Evolutionary conservation across 306 rosid genomes (phyloP).

Genomic region (Dicorynia guianensis): DNA sequence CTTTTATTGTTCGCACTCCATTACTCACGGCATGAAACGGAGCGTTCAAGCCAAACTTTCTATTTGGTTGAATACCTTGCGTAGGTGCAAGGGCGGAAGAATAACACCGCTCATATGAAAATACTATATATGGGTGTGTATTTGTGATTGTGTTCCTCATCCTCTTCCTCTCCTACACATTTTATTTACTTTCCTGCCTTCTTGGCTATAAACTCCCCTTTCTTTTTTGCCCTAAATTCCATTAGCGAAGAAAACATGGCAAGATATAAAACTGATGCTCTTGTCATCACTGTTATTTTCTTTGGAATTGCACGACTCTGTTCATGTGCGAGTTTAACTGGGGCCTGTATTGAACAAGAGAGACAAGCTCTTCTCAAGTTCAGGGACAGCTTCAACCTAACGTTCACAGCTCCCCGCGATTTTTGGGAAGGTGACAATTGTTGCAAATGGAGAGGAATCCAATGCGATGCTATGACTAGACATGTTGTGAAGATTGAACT

Average conservation of each 20-base stretch:
- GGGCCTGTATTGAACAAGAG: neutral
- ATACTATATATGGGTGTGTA: too few relatives aligned
- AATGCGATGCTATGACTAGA: neutral
- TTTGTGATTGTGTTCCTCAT: too few relatives aligned
- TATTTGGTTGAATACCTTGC: too few relatives aligned
- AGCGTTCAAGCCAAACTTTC: too few relatives aligned
- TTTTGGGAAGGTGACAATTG: constrained; percentile 2
- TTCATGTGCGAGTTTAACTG: neutral
- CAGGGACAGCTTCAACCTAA: neutral
- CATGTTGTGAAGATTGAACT: constrained; percentile 8
- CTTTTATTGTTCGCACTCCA: too few relatives aligned
- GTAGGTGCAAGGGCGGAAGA: too few relatives aligned
- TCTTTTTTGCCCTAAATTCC: neutral
- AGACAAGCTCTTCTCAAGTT: neutral
- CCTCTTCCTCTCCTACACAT: neutral
- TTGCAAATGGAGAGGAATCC: neutral
- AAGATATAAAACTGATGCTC: neutral
- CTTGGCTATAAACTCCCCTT: neutral
- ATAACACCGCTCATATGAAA: too few relatives aligned
- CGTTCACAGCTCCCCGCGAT: too few relatives aligned
- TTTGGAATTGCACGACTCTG: neutral
- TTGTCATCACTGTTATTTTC: neutral
- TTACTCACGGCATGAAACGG: too few relatives aligned
- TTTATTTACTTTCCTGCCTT: neutral
- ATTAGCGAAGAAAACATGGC: neutral